Evolutionary conservation across 176 grass and related monocot genomes (phyloP).

Genomic region (Cocos nucifera): DNA sequence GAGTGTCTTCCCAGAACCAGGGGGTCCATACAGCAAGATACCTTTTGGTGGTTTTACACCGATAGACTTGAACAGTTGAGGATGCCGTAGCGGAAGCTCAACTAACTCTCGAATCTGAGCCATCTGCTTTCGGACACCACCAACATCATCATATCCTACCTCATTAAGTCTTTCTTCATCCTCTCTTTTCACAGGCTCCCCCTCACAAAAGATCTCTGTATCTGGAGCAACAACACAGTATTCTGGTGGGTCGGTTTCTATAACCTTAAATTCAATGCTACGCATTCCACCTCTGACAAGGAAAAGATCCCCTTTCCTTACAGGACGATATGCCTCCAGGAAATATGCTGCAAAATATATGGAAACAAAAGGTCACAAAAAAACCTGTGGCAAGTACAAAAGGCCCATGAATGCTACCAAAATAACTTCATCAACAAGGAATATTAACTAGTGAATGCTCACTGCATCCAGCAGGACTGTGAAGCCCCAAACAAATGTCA

Average conservation of each 20-base stretch:
- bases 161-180: slow-evolving; percentile 53
- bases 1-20: slow-evolving; percentile 42
- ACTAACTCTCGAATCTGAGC: slow-evolving; percentile 48
- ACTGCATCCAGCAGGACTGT: too few species aligned
- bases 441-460: too few species aligned
- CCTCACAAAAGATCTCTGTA: slow-evolving; percentile 41
- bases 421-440: too few species aligned
- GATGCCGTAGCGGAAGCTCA: slow-evolving; percentile 51
- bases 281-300: slow-evolving; percentile 46
- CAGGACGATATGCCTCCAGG: slow-evolving; percentile 33
- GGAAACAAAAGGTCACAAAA: not conserved
- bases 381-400: not conserved
- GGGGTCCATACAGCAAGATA: slow-evolving; percentile 42
- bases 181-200: slow-evolving; percentile 39
- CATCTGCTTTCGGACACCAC: slow-evolving; percentile 52
- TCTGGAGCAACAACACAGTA: slow-evolving; percentile 30
- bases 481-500: too few species aligned
- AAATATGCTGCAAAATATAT: slow-evolving; percentile 33
- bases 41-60: slow-evolving; percentile 64
- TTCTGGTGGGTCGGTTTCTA: slow-evolving; percentile 35
- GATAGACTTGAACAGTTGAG: slow-evolving; percentile 45
- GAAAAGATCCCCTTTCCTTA: slow-evolving; percentile 55
- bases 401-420: not conserved
- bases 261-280: slow-evolving; percentile 50
- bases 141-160: slow-evolving; percentile 52